phyloP scores from a whole-genome alignment of 192 early-diverging fungal species.

The Coemansia sp. region DNA sequence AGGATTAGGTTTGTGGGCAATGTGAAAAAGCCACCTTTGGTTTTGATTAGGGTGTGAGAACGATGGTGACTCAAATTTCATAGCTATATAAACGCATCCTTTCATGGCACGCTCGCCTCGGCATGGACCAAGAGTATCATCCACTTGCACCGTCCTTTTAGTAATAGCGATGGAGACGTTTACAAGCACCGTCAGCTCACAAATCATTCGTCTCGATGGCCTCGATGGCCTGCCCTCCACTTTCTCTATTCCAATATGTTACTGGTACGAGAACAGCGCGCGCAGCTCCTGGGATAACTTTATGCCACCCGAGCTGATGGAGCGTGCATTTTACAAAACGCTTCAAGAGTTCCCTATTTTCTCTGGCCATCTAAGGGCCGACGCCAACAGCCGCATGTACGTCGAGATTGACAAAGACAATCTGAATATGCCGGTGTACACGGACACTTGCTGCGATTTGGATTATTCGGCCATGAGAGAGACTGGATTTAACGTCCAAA shows the following conservation, averaged over 20 bases:
- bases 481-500: conserved; percentile 1
- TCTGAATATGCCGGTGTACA: conserved; percentile 33
- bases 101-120: no score
- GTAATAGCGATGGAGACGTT: conserved; percentile 2
- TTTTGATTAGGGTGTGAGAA: no score
- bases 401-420: conserved; percentile 16
- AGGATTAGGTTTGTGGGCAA: no score
- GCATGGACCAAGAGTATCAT: no score
- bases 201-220: conserved; percentile 9
- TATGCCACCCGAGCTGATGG: conserved; percentile 18
- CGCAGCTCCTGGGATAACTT: conserved; percentile 1
- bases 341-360: conserved; percentile 28
- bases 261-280: conserved; percentile 19
- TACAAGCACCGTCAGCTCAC: conserved; percentile 2
- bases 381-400: neutral
- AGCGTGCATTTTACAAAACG: conserved; percentile 17
- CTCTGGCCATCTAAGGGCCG: conserved; percentile 11
- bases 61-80: no score
- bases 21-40: no score
- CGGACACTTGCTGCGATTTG: conserved; percentile 10
- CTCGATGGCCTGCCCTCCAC: conserved; percentile 11
- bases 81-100: no score
- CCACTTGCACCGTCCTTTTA: neutral
- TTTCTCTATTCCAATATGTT: conserved; percentile 13
- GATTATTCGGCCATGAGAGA: conserved; percentile 5